phyloP scores from a whole-genome alignment of 768 basidiomycete species.

The Panaeolus papilionaceus region DNA sequence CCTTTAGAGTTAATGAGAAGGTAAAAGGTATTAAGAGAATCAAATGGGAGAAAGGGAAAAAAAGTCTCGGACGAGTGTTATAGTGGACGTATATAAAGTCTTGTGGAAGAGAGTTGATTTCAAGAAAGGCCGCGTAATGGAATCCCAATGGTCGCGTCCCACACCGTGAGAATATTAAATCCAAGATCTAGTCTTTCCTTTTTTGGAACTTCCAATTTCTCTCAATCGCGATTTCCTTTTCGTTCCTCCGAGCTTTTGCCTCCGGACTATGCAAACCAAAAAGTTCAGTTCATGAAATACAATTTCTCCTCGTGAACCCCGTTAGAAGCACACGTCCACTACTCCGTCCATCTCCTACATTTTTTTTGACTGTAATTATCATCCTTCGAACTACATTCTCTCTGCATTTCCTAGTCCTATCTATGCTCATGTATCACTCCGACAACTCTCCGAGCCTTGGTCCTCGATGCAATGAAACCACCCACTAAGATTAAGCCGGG shows the following conservation, averaged over 20 bases:
- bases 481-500: conserved; percentile 19
- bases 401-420: background rate
- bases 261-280: conserved; percentile 26
- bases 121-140: conserved; percentile 52
- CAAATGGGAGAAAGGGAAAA: conserved; percentile 27
- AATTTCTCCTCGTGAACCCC: background rate
- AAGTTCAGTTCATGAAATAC: conserved; percentile 44
- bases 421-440: conserved; percentile 28
- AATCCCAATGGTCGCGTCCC: conserved; percentile 43
- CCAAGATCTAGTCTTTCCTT: conserved; percentile 25
- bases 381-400: background rate
- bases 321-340: background rate
- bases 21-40: conserved; percentile 17
- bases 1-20: background rate
- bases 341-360: background rate
- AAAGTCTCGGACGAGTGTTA: conserved; percentile 30
- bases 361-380: background rate
- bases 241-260: conserved; percentile 48
- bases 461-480: conserved; percentile 27
- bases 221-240: conserved; percentile 19
- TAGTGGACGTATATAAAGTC: conserved; percentile 32
- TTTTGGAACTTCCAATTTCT: conserved; percentile 20
- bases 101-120: conserved; percentile 31
- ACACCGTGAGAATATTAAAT: conserved; percentile 42
- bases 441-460: conserved; percentile 41